These are phyloP conservation scores for Dactylellina haptotyla DNA, from an alignment of 2,329 filamentous ascomycete species.

Conservation along the genomic window DNA sequence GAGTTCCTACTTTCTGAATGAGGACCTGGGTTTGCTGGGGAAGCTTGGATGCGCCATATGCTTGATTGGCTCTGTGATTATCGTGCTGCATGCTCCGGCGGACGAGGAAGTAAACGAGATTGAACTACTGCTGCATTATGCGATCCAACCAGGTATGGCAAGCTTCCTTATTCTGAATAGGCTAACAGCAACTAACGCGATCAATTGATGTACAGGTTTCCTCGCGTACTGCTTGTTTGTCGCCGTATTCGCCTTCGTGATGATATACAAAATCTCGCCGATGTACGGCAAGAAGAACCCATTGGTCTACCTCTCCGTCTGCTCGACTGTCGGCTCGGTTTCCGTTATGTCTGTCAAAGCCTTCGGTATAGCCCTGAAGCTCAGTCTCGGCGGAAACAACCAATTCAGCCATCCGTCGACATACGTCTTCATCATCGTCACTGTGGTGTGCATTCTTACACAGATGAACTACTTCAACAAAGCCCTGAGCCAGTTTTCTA, in stretches of 20 bases:
- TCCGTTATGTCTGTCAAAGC: slow-evolving; percentile 99
- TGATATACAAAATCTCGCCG: slow-evolving; percentile 96
- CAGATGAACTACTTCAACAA: slow-evolving; percentile 99
- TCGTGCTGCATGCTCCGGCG: slow-evolving; percentile 94
- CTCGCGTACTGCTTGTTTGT: slow-evolving; percentile 85
- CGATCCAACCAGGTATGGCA: slow-evolving; percentile 84
- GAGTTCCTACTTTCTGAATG: slow-evolving; percentile 91
- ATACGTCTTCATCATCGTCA: slow-evolving; percentile 96
- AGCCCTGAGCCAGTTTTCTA: slow-evolving; percentile 93
- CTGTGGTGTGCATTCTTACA: slow-evolving; percentile 90
- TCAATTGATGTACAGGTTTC: slow-evolving; percentile 72
- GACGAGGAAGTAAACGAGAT: slow-evolving; percentile 91
- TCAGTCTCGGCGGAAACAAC: slow-evolving; percentile 91
- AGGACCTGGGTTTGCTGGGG: slow-evolving; percentile 87
- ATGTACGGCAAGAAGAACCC: slow-evolving; percentile 93
- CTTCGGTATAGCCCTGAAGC: slow-evolving; percentile 95
- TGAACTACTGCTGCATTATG: slow-evolving; percentile 89
- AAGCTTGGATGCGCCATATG: slow-evolving; percentile 97
- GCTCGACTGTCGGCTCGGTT: slow-evolving; percentile 94
- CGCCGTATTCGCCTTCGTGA: slow-evolving; percentile 82
- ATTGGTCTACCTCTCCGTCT: slow-evolving; percentile 95
- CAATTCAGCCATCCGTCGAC: slow-evolving; percentile 95
- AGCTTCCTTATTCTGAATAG: slow-evolving; percentile 57
- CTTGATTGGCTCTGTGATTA: slow-evolving; percentile 93
- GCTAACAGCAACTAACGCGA: slow-evolving; percentile 55